A percentile compares a stretch with the other conserved stretches of the same genome.
Evolutionary conservation across 2,329 filamentous ascomycete species (phyloP).

Genomic region (Tolypocladium tundrense): DNA sequence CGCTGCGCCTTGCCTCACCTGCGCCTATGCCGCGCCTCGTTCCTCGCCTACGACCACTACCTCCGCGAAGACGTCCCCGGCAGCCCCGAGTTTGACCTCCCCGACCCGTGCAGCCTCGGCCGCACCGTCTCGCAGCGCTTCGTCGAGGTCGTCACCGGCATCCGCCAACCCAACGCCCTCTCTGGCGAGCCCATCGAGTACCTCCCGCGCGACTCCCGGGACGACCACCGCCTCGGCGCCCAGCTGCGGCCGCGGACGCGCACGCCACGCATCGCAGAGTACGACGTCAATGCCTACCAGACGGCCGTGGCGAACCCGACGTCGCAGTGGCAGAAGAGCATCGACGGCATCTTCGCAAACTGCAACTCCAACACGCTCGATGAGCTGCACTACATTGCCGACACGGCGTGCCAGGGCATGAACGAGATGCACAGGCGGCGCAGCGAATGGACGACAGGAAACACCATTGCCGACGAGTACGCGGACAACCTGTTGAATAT

Average conservation of each 20-base stretch:
- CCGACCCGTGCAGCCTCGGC: constrained; percentile 29
- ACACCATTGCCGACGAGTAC: constrained; percentile 19
- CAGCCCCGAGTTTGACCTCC: constrained; percentile 26
- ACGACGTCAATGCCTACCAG: constrained; percentile 26
- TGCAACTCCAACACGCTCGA: constrained; percentile 32
- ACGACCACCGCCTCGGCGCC: constrained; percentile 13
- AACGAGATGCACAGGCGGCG: constrained; percentile 28
- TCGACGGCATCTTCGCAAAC: constrained; percentile 34
- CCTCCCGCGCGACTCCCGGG: constrained; percentile 14
- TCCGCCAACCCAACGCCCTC: constrained; percentile 24
- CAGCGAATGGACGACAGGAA: constrained; percentile 17
- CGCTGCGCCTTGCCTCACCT: constrained; percentile 24
- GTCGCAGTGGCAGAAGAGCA: constrained; percentile 29
- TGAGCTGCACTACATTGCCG: constrained; percentile 32
- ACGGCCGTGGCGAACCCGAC: constrained; percentile 27
- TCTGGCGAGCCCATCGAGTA: constrained; percentile 24
- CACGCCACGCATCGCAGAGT: constrained; percentile 18
- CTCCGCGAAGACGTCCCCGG: constrained; percentile 18
- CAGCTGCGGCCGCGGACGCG: constrained; percentile 15
- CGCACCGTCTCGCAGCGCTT: constrained; percentile 34
- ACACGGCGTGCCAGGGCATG: constrained; percentile 33
- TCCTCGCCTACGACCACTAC: constrained; percentile 33
- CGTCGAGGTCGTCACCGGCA: constrained; percentile 32
- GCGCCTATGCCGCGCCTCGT: constrained; percentile 31
- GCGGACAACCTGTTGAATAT: constrained; percentile 16